A percentile compares a stretch with the other conserved stretches of the same genome.
Evolutionary conservation across 2,329 filamentous ascomycete genomes (phyloP).

Genomic region (Paramyrothecium roridum): DNA sequence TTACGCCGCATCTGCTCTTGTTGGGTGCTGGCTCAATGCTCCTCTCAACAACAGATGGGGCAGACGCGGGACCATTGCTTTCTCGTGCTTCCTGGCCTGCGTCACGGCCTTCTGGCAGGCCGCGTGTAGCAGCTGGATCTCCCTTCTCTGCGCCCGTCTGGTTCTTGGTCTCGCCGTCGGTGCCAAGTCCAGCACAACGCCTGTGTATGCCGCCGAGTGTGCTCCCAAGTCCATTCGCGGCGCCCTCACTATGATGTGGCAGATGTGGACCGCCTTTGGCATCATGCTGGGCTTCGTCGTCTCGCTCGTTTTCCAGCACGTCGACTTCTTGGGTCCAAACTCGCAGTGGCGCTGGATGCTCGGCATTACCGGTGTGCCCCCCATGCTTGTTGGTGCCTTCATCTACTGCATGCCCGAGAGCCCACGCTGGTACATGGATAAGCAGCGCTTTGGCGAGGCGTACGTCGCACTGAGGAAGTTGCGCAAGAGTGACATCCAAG

Average conservation of each 20-base stretch:
- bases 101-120: slow-evolving; percentile 43
- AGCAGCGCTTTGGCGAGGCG: slow-evolving; percentile 38
- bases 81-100: slow-evolving; percentile 53
- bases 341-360: slow-evolving; percentile 57
- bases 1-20: slow-evolving; percentile 46
- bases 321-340: slow-evolving; percentile 38
- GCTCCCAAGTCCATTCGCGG: slow-evolving; percentile 65
- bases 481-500: slow-evolving; percentile 43
- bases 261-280: slow-evolving; percentile 30
- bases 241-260: slow-evolving; percentile 78
- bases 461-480: slow-evolving; percentile 42
- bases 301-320: slow-evolving; percentile 50
- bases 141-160: slow-evolving; percentile 63
- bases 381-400: slow-evolving; percentile 51
- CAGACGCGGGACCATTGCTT: slow-evolving; percentile 60
- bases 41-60: slow-evolving; percentile 56
- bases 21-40: slow-evolving; percentile 34
- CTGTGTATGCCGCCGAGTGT: slow-evolving; percentile 71
- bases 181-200: slow-evolving; percentile 60
- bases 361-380: slow-evolving; percentile 52
- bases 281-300: slow-evolving; percentile 46
- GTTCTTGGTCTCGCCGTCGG: slow-evolving; percentile 67
- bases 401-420: slow-evolving; percentile 63
- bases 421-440: slow-evolving; percentile 44
- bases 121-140: slow-evolving; percentile 42